Evolutionary conservation across 345 rosid genomes (phyloP).

Genomic region (Draba incana): DNA sequence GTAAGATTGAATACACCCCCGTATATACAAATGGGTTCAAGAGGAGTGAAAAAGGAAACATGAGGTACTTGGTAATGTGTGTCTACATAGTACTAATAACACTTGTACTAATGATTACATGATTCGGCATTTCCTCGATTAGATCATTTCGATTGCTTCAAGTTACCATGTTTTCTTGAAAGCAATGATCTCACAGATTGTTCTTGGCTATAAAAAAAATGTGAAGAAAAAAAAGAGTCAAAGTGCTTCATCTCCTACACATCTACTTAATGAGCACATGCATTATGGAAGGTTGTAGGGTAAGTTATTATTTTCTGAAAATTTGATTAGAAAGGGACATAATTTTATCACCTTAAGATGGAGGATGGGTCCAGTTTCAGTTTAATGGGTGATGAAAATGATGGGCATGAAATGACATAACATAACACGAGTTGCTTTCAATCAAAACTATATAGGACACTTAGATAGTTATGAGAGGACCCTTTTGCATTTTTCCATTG

Average conservation of each 20-base stretch:
- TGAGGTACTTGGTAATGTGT: slow-evolving; percentile 7
- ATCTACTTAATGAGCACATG: slow-evolving; percentile 32
- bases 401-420: slow-evolving; percentile 25
- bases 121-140: slow-evolving; percentile 1
- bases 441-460: slow-evolving; percentile 13
- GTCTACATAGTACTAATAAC: slow-evolving; percentile 3
- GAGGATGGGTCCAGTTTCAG: slow-evolving; percentile 24
- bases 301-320: slow-evolving; percentile 9
- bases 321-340: slow-evolving; percentile 27
- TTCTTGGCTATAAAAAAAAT: slow-evolving; percentile 7
- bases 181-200: slow-evolving; percentile 6
- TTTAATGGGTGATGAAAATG: slow-evolving; percentile 34
- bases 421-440: slow-evolving; percentile 35
- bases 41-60: neutral
- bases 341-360: slow-evolving; percentile 20
- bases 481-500: slow-evolving; percentile 4
- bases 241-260: slow-evolving; percentile 3
- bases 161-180: neutral
- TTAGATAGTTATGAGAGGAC: neutral
- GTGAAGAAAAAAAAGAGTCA: neutral
- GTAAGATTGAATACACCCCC: too few relatives aligned
- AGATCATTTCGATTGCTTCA: slow-evolving; percentile 8
- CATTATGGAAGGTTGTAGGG: slow-evolving; percentile 36
- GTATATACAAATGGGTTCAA: neutral
- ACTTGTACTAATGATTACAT: neutral